phyloP scores from a whole-genome alignment of 164 flowering plant genomes.

The Vitis rotundifolia region DNA sequence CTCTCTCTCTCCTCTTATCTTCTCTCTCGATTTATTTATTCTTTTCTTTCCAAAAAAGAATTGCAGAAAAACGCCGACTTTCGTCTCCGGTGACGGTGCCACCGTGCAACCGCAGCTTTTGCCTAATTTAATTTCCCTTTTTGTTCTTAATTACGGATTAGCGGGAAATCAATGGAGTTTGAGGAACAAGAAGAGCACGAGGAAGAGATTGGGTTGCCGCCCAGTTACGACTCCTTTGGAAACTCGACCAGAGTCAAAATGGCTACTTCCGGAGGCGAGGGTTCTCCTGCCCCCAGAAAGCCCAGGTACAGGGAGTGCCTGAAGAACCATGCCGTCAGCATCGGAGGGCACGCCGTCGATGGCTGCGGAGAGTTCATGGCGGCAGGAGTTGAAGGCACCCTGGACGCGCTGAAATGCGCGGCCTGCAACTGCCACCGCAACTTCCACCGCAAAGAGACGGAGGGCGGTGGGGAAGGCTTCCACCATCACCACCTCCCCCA shows the following conservation, averaged over 20 bases:
- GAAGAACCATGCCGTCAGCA: slow-evolving; percentile 71
- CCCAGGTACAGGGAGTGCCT: slow-evolving; percentile 58
- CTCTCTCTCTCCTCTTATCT: slow-evolving; percentile 31
- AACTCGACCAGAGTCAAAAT: slow-evolving; percentile 20
- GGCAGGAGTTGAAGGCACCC: slow-evolving; percentile 55
- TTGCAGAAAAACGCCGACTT: background rate
- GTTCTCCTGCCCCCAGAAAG: slow-evolving; percentile 2
- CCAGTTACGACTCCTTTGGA: slow-evolving; percentile 24
- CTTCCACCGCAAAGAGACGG: slow-evolving; percentile 64
- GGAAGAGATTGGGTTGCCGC: slow-evolving; percentile 30
- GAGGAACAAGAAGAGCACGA: slow-evolving; percentile 51
- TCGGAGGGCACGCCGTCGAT: slow-evolving; percentile 68
- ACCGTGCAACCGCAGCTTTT: too few relatives aligned
- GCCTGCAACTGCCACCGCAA: slow-evolving; percentile 80
- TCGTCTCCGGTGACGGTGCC: too few relatives aligned
- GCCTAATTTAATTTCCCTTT: background rate
- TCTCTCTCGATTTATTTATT: background rate
- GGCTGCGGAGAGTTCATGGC: slow-evolving; percentile 83
- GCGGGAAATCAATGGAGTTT: slow-evolving; percentile 33
- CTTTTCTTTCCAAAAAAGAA: background rate
- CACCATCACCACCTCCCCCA: slow-evolving; percentile 19
- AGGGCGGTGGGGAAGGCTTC: slow-evolving; percentile 8
- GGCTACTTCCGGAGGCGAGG: slow-evolving; percentile 2
- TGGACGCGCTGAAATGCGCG: slow-evolving; percentile 69
- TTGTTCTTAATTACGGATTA: background rate